A percentile compares a stretch with the other conserved stretches of the same genome.
These are phyloP conservation scores for Notholithocarpus densiflorus DNA, from an alignment of 306 rosid species.

Conservation along the genomic window DNA sequence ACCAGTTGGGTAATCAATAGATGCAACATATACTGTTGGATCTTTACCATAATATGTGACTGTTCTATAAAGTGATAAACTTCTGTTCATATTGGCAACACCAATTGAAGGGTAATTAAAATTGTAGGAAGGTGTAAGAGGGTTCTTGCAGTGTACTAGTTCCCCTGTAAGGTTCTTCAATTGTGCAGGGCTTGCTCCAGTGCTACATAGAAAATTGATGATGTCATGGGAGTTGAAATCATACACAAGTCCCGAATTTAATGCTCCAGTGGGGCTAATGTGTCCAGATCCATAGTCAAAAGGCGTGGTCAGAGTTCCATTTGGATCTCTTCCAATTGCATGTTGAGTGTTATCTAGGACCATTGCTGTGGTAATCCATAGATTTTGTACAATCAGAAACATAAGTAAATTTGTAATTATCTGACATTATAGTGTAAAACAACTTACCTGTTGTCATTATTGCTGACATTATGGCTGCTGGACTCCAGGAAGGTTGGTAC, in stretches of 20 bases:
- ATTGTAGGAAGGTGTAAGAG: conserved; percentile 47
- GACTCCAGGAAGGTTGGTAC: conserved; percentile 50
- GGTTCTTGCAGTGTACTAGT: conserved; percentile 35
- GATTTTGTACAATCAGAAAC: background rate
- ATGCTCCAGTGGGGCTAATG: conserved; percentile 51
- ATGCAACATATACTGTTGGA: conserved; percentile 43
- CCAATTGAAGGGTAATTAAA: conserved; percentile 74
- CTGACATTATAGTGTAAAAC: background rate
- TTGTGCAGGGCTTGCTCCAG: conserved; percentile 48
- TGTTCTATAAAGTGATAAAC: conserved; percentile 50
- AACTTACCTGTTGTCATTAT: conserved; percentile 56
- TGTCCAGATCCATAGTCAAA: conserved; percentile 68
- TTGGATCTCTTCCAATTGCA: conserved; percentile 56
- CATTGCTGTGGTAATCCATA: conserved; percentile 36
- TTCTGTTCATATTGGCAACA: conserved; percentile 63
- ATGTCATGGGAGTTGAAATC: conserved; percentile 56
- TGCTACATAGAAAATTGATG: conserved; percentile 59
- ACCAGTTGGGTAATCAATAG: conserved; percentile 45
- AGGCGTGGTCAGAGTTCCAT: conserved; percentile 55
- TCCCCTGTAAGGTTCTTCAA: conserved; percentile 53
- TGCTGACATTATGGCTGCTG: conserved; percentile 68
- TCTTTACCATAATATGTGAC: conserved; percentile 48
- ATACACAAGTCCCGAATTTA: conserved; percentile 55
- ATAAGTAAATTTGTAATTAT: background rate
- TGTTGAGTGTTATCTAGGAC: conserved; percentile 37